Conservation (phyloP, 2,329 filamentous ascomycete genomes). For the Botryotinia globosa region DNA sequence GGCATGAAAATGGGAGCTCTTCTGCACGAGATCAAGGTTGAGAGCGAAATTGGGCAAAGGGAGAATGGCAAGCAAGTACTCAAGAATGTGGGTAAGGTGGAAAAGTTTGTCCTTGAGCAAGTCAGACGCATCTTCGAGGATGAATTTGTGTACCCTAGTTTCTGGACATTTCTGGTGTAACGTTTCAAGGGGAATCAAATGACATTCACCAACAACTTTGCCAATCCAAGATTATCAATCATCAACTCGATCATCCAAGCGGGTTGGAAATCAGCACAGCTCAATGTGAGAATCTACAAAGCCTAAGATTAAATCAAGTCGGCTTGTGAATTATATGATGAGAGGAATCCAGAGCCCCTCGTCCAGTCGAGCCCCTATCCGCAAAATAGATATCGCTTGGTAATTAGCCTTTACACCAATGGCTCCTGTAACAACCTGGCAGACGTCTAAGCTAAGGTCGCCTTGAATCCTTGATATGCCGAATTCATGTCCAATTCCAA, state of each 20-base stretch:
- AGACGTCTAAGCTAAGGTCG: conserved; percentile 31
- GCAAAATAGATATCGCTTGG: not conserved
- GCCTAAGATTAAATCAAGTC: not conserved
- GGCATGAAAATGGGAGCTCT: conserved; percentile 64
- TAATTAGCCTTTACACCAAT: not conserved
- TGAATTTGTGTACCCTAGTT: conserved; percentile 97
- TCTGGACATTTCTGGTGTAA: conserved; percentile 92
- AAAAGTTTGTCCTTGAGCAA: conserved; percentile 94
- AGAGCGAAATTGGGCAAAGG: conserved; percentile 94
- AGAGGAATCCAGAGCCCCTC: not conserved
- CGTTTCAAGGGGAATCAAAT: not conserved
- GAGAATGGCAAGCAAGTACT: conserved; percentile 90
- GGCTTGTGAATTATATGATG: not conserved
- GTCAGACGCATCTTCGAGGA: conserved; percentile 97
- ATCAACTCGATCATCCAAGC: not conserved
- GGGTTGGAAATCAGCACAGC: not conserved
- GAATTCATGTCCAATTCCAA: conserved; percentile 90
- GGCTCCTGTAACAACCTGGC: not conserved
- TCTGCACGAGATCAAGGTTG: conserved; percentile 88
- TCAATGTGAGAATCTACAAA: not conserved
- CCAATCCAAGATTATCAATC: not conserved
- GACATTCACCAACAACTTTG: not conserved
- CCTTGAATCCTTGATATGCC: conserved; percentile 90
- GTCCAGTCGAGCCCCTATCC: not conserved
- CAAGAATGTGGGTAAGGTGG: conserved; percentile 98